Conservation (phyloP, 495 filamentous ascomycete genomes). For the Coniosporium apollinis region DNA sequence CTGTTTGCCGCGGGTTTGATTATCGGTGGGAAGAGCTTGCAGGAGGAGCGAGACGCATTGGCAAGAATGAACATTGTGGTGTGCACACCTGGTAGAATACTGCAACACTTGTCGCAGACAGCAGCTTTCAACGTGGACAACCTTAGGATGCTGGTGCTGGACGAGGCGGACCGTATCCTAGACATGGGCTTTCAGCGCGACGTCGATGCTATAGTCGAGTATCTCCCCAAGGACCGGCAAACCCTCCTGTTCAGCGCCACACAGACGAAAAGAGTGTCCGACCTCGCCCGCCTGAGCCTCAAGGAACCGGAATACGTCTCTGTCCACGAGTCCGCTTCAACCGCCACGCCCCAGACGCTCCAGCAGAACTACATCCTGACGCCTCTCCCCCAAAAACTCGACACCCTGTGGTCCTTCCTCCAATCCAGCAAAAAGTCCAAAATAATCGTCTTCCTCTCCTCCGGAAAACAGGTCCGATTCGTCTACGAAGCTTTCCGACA, state of each 20-base stretch:
- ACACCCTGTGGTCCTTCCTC: slow-evolving; percentile 85
- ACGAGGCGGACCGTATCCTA: slow-evolving; percentile 92
- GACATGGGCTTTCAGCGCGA: slow-evolving; percentile 93
- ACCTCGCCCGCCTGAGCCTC: slow-evolving; percentile 75
- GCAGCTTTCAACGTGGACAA: slow-evolving; percentile 79
- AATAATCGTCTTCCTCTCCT: slow-evolving; percentile 85
- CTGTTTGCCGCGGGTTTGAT: slow-evolving; percentile 84
- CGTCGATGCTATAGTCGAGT: slow-evolving; percentile 85
- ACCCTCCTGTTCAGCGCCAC: slow-evolving; percentile 93
- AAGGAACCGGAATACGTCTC: slow-evolving; percentile 88
- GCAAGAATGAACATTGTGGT: slow-evolving; percentile 95
- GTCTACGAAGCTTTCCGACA: slow-evolving; percentile 86
- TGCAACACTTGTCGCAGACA: slow-evolving; percentile 94
- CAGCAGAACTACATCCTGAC: slow-evolving; percentile 84
- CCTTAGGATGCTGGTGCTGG: slow-evolving; percentile 80
- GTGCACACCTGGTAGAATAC: slow-evolving; percentile 84
- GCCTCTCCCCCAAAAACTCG: slow-evolving; percentile 70
- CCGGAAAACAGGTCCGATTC: slow-evolving; percentile 91
- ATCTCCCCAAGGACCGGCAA: slow-evolving; percentile 73
- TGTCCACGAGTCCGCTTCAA: slow-evolving; percentile 65
- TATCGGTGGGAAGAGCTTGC: slow-evolving; percentile 83
- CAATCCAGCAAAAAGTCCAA: slow-evolving; percentile 76
- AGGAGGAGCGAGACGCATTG: slow-evolving; percentile 74
- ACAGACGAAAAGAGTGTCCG: slow-evolving; percentile 84
- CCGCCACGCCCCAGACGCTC: slow-evolving; percentile 69